Conservation (phyloP, 495 filamentous ascomycete species). For the Lepraria neglecta region DNA sequence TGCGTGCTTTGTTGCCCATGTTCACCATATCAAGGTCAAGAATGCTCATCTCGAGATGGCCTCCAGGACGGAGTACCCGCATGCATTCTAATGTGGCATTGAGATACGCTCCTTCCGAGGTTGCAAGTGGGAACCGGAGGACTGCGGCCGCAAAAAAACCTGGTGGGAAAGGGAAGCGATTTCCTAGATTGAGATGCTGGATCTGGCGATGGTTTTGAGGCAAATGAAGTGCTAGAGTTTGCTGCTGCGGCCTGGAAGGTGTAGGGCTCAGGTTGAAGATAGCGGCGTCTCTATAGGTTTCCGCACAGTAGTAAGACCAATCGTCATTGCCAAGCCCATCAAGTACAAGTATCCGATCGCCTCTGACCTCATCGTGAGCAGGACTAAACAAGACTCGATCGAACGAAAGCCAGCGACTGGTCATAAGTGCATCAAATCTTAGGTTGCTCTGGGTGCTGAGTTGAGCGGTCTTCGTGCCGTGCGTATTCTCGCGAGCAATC, state of each 20-base stretch:
- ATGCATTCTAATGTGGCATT: constrained; percentile 82
- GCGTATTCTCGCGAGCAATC: constrained; percentile 12
- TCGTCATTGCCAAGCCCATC: constrained; percentile 90
- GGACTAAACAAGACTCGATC: constrained; percentile 93
- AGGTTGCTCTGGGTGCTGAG: constrained; percentile 72
- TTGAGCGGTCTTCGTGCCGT: constrained; percentile 23
- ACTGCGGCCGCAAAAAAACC: constrained; percentile 82
- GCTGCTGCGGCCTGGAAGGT: constrained; percentile 23
- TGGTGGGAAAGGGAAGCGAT: constrained; percentile 78
- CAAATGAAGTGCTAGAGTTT: constrained; percentile 43
- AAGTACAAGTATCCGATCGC: constrained; percentile 70
- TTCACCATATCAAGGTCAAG: constrained; percentile 83
- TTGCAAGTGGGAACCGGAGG: constrained; percentile 76
- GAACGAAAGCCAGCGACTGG: constrained; percentile 85
- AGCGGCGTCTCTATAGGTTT: constrained; percentile 78
- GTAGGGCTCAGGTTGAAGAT: constrained; percentile 70
- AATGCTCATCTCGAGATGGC: constrained; percentile 80
- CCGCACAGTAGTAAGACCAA: constrained; percentile 95
- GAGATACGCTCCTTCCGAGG: constrained; percentile 65
- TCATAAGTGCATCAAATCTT: constrained; percentile 70
- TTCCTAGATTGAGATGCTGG: constrained; percentile 57
- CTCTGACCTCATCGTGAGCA: constrained; percentile 70
- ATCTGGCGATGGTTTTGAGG: constrained; percentile 83
- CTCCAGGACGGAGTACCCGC: constrained; percentile 82
- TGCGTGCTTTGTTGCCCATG: constrained; percentile 70